A percentile compares a stretch with the other conserved stretches of the same genome.
These are phyloP conservation scores for Parietichytrium sp. DNA, from an alignment of 108 stramenopile species.

Conservation along the genomic window DNA sequence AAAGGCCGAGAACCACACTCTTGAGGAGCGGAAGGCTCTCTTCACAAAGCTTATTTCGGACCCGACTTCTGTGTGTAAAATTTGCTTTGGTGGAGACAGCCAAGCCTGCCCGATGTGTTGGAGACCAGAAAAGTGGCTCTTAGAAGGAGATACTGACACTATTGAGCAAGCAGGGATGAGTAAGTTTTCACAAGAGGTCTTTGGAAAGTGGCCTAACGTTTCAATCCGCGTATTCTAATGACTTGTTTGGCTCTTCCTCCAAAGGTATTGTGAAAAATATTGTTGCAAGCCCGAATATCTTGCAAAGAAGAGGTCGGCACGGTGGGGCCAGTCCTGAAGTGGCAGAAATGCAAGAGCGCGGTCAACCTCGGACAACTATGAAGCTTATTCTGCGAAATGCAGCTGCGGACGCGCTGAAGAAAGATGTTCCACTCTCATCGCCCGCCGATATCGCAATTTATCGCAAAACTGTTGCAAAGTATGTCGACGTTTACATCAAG, in stretches of 20 bases:
- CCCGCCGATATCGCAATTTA: not conserved
- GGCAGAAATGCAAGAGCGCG: not conserved
- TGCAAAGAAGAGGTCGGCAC: not conserved
- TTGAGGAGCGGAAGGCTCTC: not conserved
- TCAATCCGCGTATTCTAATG: too few relatives aligned
- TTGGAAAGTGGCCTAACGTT: too few relatives aligned
- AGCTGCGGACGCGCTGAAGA: not conserved
- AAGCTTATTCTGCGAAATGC: not conserved
- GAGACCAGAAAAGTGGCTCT: not conserved
- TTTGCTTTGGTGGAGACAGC: slow-evolving; percentile 1
- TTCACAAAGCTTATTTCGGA: not conserved
- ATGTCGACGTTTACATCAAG: not conserved
- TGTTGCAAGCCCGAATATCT: not conserved
- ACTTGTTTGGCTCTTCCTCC: not conserved
- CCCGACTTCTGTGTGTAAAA: not conserved
- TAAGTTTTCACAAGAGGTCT: too few relatives aligned
- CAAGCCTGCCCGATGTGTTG: not conserved
- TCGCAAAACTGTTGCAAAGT: not conserved
- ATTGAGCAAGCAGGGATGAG: too few relatives aligned
- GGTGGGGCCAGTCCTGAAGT: not conserved
- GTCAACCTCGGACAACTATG: not conserved
- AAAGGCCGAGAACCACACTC: not conserved
- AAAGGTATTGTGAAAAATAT: not conserved
- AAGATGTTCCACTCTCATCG: not conserved
- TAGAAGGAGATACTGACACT: too few relatives aligned